Evolutionary conservation across 495 filamentous ascomycete species (phyloP).

Genomic region (Penicillium tannophilum): DNA sequence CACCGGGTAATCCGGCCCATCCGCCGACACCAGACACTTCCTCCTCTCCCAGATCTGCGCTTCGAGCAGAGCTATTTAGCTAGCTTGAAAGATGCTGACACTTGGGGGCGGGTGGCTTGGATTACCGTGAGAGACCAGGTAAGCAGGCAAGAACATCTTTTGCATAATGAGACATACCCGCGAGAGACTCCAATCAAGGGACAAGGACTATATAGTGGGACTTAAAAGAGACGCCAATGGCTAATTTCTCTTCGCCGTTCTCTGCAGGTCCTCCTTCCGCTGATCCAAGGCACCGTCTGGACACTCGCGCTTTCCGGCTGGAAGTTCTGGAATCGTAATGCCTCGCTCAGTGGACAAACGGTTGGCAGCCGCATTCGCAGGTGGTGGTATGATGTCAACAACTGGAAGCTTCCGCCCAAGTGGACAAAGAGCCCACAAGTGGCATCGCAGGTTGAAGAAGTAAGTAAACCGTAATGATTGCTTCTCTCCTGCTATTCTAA

Average conservation of each 20-base stretch:
- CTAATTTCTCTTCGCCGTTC: background rate
- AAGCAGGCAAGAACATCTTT: slow-evolving; percentile 10
- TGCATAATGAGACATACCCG: background rate
- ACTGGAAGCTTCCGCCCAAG: slow-evolving; percentile 66
- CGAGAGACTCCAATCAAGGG: background rate
- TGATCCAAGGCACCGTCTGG: slow-evolving; percentile 83
- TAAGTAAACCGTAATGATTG: slow-evolving; percentile 36
- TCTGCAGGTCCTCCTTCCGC: slow-evolving; percentile 72
- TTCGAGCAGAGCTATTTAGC: slow-evolving; percentile 98
- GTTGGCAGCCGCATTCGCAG: slow-evolving; percentile 71
- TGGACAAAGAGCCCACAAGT: slow-evolving; percentile 32
- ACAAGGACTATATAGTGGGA: too few species aligned
- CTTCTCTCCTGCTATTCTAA: slow-evolving; percentile 1
- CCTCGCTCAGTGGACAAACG: slow-evolving; percentile 67
- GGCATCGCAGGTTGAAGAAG: slow-evolving; percentile 48
- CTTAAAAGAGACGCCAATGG: background rate
- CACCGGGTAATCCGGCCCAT: slow-evolving; percentile 56
- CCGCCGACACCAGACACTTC: slow-evolving; percentile 60
- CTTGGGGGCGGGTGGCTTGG: slow-evolving; percentile 73
- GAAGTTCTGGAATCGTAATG: slow-evolving; percentile 77
- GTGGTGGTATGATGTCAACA: slow-evolving; percentile 93
- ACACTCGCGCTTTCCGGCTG: slow-evolving; percentile 78
- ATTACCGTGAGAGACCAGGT: slow-evolving; percentile 92
- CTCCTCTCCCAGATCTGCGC: slow-evolving; percentile 86
- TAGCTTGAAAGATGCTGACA: slow-evolving; percentile 75